A percentile compares a stretch with the other conserved stretches of the same genome.
phyloP scores from a whole-genome alignment of 768 basidiomycete genomes.

The Boletus subcaerulescens region DNA sequence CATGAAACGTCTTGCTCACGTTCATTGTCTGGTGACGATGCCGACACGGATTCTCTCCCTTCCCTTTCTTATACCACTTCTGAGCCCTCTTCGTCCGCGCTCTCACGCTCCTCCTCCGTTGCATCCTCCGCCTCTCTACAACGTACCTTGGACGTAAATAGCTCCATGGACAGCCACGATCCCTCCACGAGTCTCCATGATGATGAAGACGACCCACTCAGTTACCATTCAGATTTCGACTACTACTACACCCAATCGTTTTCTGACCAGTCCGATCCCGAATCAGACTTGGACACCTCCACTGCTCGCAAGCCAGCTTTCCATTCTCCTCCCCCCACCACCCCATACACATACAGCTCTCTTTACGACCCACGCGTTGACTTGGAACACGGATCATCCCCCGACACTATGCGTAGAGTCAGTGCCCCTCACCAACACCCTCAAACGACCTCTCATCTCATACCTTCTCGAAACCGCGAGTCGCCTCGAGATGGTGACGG shows the following conservation, averaged over 20 bases:
- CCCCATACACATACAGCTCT: constrained; percentile 21
- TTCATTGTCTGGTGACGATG: constrained; percentile 22
- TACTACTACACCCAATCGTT: constrained; percentile 35
- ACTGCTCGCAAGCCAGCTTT: neutral
- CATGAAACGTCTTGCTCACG: constrained; percentile 23
- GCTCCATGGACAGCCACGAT: constrained; percentile 13
- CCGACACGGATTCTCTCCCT: constrained; percentile 33
- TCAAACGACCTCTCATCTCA: neutral
- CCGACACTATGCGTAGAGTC: constrained; percentile 29
- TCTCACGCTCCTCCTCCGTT: constrained; percentile 44
- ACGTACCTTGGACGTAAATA: constrained; percentile 17
- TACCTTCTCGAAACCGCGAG: neutral
- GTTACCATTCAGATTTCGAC: constrained; percentile 37
- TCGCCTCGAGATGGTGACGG: constrained; percentile 15
- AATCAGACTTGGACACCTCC: constrained; percentile 18
- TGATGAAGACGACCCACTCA: constrained; percentile 32
- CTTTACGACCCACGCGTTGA: constrained; percentile 23
- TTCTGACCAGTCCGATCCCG: constrained; percentile 31
- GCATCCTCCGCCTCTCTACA: constrained; percentile 34
- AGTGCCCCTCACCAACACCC: neutral
- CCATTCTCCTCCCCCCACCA: constrained; percentile 12
- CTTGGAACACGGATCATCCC: constrained; percentile 45
- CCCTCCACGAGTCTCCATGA: constrained; percentile 3
- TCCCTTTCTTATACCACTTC: constrained; percentile 32
- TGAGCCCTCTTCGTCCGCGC: constrained; percentile 34